These are phyloP conservation scores for Logfia minima DNA, from an alignment of 129 eudicot genomes.

Conservation along the genomic window DNA sequence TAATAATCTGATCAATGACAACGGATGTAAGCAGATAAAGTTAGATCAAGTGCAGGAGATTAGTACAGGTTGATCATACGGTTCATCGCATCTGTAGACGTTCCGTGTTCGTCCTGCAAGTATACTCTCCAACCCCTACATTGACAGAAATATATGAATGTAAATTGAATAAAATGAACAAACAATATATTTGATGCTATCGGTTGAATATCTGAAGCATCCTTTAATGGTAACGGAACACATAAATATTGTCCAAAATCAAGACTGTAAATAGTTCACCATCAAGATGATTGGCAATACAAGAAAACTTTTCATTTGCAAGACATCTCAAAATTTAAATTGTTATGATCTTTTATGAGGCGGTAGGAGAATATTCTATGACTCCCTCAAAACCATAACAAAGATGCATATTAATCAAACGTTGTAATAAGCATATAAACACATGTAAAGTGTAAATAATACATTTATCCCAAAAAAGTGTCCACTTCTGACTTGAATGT, in stretches of 20 bases:
- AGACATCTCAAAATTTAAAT: background rate
- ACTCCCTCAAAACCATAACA: background rate
- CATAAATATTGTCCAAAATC: background rate
- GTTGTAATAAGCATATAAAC: background rate
- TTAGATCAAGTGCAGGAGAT: conserved; percentile 6
- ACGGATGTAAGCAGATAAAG: background rate
- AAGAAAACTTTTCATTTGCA: background rate
- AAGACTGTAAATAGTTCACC: background rate
- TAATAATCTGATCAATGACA: conserved; percentile 2
- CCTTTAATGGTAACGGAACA: conserved; percentile 4
- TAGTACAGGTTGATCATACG: conserved; percentile 70
- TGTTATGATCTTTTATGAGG: background rate
- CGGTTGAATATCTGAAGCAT: background rate
- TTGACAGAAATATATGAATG: background rate
- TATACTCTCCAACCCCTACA: conserved; percentile 94
- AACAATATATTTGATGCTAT: background rate
- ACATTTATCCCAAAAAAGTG: background rate
- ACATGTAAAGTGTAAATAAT: background rate
- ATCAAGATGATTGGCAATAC: background rate
- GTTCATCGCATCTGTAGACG: conserved; percentile 72
- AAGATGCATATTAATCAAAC: background rate
- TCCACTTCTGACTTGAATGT: background rate
- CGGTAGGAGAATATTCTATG: background rate
- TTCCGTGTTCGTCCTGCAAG: conserved; percentile 87
- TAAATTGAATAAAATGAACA: background rate